Evolutionary conservation across 257 asterid species (phyloP).

Genomic region (Solanum chiquidenum): DNA sequence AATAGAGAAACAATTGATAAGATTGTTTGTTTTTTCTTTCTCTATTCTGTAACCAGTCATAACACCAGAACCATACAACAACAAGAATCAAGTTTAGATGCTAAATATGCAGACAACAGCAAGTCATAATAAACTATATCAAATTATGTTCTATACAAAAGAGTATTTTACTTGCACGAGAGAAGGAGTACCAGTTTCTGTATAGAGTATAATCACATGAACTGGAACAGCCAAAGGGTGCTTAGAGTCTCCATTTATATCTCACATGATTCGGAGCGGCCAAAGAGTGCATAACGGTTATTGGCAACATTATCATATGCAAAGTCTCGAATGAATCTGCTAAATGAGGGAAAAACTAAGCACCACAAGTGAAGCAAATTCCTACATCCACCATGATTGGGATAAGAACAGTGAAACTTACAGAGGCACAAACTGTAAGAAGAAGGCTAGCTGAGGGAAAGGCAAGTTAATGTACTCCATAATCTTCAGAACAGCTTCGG

Average conservation of each 20-base stretch:
- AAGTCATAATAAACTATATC: not conserved
- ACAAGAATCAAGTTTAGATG: not conserved
- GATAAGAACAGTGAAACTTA: conserved; percentile 21
- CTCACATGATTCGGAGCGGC: conserved; percentile 81
- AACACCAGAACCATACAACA: not conserved
- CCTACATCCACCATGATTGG: not conserved
- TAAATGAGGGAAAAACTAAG: conserved; percentile 6
- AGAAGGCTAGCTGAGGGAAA: conserved; percentile 71
- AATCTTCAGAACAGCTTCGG: conserved; percentile 84
- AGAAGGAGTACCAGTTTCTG: conserved; percentile 1
- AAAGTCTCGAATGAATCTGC: conserved; percentile 77
- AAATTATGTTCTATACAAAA: not conserved
- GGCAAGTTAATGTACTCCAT: conserved; percentile 79
- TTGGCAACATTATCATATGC: conserved; percentile 71
- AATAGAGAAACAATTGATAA: not conserved
- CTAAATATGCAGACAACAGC: not conserved
- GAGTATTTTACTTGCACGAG: conserved; percentile 6
- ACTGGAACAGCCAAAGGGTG: conserved; percentile 62
- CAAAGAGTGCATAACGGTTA: conserved; percentile 72
- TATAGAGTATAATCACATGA: conserved; percentile 26
- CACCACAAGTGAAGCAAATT: not conserved
- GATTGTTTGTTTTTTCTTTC: not conserved
- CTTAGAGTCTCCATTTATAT: conserved; percentile 20
- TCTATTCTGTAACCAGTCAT: not conserved
- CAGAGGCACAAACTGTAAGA: conserved; percentile 70